phyloP scores from a whole-genome alignment of 495 filamentous ascomycete species.

The Hyaloscypha finlandica region DNA sequence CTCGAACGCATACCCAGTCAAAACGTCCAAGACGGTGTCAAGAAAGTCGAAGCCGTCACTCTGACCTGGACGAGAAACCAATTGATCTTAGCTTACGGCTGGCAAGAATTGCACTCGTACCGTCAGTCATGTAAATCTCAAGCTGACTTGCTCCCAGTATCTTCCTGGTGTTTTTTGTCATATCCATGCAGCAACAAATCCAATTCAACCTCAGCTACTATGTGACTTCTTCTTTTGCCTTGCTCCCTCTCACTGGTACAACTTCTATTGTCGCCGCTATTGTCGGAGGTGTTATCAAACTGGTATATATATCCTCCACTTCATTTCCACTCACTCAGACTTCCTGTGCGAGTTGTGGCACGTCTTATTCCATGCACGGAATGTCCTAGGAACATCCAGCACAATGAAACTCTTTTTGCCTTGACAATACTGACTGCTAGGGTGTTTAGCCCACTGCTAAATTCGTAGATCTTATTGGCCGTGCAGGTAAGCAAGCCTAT shows the following conservation, averaged over 20 bases:
- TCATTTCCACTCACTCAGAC: too few relatives aligned
- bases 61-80: constrained; percentile 48
- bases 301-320: constrained; percentile 25
- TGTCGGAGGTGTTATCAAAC: constrained; percentile 54
- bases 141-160: constrained; percentile 34
- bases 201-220: constrained; percentile 38
- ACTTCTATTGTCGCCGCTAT: constrained; percentile 46
- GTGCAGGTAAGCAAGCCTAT: constrained; percentile 19
- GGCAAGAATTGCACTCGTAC: constrained; percentile 39
- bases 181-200: constrained; percentile 40
- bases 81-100: constrained; percentile 47
- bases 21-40: constrained; percentile 42
- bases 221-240: constrained; percentile 39
- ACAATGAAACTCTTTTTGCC: too few relatives aligned
- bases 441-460: constrained; percentile 48
- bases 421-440: neutral
- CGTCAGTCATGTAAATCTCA: neutral
- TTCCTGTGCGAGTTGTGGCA: too few relatives aligned
- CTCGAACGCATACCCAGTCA: constrained; percentile 20
- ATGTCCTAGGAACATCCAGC: too few relatives aligned
- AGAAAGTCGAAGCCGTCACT: constrained; percentile 48
- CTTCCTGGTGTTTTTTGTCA: constrained; percentile 46
- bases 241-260: constrained; percentile 41
- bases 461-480: constrained; percentile 58
- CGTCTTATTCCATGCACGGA: too few relatives aligned